These are phyloP conservation scores for Fonsecaea pedrosoi DNA, from an alignment of 2,329 filamentous ascomycete genomes.

Conservation along the genomic window DNA sequence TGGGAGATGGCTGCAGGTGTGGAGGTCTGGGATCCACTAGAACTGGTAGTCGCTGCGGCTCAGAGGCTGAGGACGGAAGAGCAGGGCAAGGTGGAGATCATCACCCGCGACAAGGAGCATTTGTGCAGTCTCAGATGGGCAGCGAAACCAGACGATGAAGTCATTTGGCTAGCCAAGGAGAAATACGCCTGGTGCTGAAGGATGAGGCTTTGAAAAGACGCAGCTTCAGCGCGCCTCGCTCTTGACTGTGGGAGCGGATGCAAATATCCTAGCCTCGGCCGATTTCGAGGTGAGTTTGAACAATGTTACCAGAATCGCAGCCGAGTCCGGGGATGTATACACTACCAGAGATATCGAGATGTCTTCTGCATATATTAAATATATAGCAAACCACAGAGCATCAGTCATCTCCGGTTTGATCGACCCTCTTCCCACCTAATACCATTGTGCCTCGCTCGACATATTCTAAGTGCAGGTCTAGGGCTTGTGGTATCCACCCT, in stretches of 20 bases:
- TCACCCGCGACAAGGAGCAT: slow-evolving; percentile 55
- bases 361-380: background rate
- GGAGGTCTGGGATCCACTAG: slow-evolving; percentile 82
- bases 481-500: background rate
- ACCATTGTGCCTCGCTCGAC: background rate
- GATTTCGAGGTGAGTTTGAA: background rate
- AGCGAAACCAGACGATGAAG: slow-evolving; percentile 47
- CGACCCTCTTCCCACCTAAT: background rate
- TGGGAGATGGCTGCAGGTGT: slow-evolving; percentile 72
- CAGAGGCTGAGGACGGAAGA: slow-evolving; percentile 39
- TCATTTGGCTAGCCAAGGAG: slow-evolving; percentile 57
- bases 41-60: slow-evolving; percentile 56
- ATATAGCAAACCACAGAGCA: background rate
- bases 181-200: slow-evolving; percentile 57
- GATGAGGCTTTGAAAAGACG: background rate
- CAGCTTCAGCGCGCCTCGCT: background rate
- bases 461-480: background rate
- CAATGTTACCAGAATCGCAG: background rate
- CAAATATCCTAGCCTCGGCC: background rate
- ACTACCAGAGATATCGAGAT: background rate
- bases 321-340: background rate
- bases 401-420: background rate
- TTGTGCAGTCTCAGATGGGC: slow-evolving; percentile 57
- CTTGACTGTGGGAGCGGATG: background rate
- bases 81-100: slow-evolving; percentile 46